A percentile compares a stretch with the other conserved stretches of the same genome.
Conservation (phyloP, 2,329 filamentous ascomycete genomes). For the Fusarium kyushuense region DNA sequence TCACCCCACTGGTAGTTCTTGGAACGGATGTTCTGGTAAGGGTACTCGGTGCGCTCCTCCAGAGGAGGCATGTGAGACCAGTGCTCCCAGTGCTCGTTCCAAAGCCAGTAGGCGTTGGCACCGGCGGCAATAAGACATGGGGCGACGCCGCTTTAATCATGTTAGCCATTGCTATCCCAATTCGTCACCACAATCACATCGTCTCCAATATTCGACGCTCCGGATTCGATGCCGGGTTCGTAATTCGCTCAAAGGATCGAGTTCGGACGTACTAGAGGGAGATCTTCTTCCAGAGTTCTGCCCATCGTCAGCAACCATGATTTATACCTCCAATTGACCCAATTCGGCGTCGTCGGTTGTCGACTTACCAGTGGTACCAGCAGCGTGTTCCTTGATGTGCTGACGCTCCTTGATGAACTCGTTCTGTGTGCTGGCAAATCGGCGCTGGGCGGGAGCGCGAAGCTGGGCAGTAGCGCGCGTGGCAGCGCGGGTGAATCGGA, state of each 20-base stretch:
- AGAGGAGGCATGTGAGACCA: constrained; percentile 85
- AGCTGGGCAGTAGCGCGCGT: constrained; percentile 73
- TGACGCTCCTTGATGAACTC: constrained; percentile 92
- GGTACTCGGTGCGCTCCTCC: constrained; percentile 92
- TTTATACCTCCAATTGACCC: constrained; percentile 39
- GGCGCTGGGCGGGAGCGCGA: constrained; percentile 73
- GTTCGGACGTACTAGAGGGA: constrained; percentile 84
- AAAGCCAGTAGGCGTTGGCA: constrained; percentile 90
- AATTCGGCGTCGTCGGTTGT: constrained; percentile 42
- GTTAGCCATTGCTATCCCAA: constrained; percentile 39
- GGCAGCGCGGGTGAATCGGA: constrained; percentile 71
- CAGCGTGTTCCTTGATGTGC: constrained; percentile 91
- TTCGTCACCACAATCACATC: constrained; percentile 18
- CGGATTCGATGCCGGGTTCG: constrained; percentile 30
- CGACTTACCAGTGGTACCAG: constrained; percentile 80
- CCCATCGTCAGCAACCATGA: constrained; percentile 50
- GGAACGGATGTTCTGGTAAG: constrained; percentile 96
- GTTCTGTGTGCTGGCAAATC: constrained; percentile 84
- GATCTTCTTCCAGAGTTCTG: constrained; percentile 96
- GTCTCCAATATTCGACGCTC: constrained; percentile 30
- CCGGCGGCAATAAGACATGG: constrained; percentile 78
- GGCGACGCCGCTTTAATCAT: constrained; percentile 72
- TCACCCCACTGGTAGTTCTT: constrained; percentile 97
- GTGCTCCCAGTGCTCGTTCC: constrained; percentile 98
- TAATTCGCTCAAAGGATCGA: constrained; percentile 46